Percentiles rank a stretch among this genome's conserved stretches.
These are phyloP conservation scores for Lachnellula cervina DNA, from an alignment of 2,329 filamentous ascomycete genomes.

Conservation along the genomic window DNA sequence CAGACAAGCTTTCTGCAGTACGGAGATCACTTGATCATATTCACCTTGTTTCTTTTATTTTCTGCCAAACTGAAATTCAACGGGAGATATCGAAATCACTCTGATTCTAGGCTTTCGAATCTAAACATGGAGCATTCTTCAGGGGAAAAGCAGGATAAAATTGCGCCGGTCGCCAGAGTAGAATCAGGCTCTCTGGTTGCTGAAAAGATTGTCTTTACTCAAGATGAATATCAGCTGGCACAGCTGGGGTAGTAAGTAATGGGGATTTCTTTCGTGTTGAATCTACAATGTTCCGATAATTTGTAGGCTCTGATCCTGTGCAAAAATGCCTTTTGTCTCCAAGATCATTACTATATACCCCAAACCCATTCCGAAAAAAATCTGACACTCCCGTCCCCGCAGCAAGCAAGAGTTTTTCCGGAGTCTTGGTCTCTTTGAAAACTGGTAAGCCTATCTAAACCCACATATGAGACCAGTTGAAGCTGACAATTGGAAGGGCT, in stretches of 20 bases:
- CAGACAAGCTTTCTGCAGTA: neutral
- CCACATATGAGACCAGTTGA: neutral
- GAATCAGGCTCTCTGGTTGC: constrained; percentile 5
- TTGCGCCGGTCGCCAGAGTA: constrained; percentile 5
- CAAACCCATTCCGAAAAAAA: no score
- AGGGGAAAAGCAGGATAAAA: constrained; percentile 6
- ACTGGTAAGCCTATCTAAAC: constrained; percentile 20
- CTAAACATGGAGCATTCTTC: constrained; percentile 6
- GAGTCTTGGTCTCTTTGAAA: constrained; percentile 35
- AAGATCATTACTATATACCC: no score
- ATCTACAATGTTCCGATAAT: no score
- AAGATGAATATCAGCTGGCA: constrained; percentile 33
- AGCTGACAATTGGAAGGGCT: constrained; percentile 14
- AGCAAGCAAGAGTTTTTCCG: constrained; percentile 33
- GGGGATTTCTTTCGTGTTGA: no score
- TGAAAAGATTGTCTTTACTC: constrained; percentile 13
- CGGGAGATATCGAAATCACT: no score
- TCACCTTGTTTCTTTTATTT: no score
- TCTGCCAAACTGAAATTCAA: no score
- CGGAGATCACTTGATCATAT: neutral
- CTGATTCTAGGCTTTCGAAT: neutral
- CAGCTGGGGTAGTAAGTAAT: constrained; percentile 26
- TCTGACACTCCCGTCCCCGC: no score
- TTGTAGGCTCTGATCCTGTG: no score
- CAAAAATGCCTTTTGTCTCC: no score